Percentiles rank a stretch among this genome's conserved stretches.
These are phyloP conservation scores for Aureobasidium sp. DNA, from an alignment of 2,329 filamentous ascomycete species.

Conservation along the genomic window DNA sequence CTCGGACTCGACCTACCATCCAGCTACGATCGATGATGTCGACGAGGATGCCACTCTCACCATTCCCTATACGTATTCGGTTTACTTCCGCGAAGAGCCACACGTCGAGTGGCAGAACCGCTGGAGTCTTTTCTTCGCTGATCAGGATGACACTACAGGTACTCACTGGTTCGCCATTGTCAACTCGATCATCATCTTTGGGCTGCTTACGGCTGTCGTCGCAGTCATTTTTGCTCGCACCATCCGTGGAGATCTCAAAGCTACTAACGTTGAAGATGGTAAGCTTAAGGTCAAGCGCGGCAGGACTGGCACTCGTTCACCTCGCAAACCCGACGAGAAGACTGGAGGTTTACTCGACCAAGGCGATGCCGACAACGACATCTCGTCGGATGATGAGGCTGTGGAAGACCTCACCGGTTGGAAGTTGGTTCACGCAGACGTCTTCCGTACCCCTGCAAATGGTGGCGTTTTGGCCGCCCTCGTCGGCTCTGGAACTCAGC, in stretches of 20 bases:
- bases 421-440: conserved; percentile 84
- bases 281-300: conserved; percentile 46
- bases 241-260: conserved; percentile 68
- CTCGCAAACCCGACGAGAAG: conserved; percentile 46
- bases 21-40: conserved; percentile 47
- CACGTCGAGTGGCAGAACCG: conserved; percentile 74
- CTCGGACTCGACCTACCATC: conserved; percentile 53
- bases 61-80: conserved; percentile 81
- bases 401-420: conserved; percentile 78
- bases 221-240: conserved; percentile 76
- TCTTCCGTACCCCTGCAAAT: conserved; percentile 67
- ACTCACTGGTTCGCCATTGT: conserved; percentile 86
- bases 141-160: conserved; percentile 72
- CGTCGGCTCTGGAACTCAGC: conserved; percentile 78
- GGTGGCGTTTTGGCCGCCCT: conserved; percentile 71
- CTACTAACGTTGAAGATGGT: conserved; percentile 56
- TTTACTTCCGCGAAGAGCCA: conserved; percentile 80
- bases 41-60: conserved; percentile 60
- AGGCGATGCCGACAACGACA: conserved; percentile 13
- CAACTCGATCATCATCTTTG: conserved; percentile 79
- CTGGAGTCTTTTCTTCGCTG: conserved; percentile 87
- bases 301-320: conserved; percentile 31
- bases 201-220: conserved; percentile 69
- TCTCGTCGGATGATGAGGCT: conserved; percentile 58
- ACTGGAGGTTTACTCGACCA: conserved; percentile 55